Percentiles rank a stretch among this genome's conserved stretches.
Evolutionary conservation across 23 red algal genomes (phyloP).

Genomic region (Gracilaria domingensis): DNA sequence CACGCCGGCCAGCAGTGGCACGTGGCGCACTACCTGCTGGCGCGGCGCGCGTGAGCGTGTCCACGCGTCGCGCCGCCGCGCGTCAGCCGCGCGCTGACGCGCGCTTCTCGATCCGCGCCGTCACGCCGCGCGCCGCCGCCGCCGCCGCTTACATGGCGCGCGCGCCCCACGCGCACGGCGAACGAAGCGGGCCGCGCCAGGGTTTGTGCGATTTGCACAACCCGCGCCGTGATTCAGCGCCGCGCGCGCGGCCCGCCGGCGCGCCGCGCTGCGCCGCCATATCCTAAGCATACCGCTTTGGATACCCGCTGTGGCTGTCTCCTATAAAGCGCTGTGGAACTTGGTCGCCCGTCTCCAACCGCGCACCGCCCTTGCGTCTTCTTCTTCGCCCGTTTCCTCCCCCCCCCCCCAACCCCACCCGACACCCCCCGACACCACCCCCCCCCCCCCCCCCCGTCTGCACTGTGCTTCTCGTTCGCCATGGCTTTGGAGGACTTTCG

Average conservation of each 20-base stretch:
- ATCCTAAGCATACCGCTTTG: too few relatives aligned
- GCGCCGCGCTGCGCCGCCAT: neutral
- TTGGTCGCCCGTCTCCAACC: too few relatives aligned
- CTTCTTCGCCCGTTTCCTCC: too few relatives aligned
- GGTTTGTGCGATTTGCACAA: neutral
- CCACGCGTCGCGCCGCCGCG: too few relatives aligned
- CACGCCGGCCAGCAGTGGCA: conserved; percentile 92
- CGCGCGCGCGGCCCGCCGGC: neutral
- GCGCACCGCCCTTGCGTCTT: too few relatives aligned
- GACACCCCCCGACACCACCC: too few relatives aligned
- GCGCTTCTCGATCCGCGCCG: too few relatives aligned
- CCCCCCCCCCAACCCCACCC: too few relatives aligned
- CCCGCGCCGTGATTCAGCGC: neutral
- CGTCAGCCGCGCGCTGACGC: neutral
- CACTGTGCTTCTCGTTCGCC: neutral
- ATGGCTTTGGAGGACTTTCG: conserved; percentile 79
- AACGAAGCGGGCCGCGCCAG: neutral
- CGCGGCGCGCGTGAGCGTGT: conserved; percentile 18
- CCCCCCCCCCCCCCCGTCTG: neutral
- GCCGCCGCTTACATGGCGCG: conserved; percentile 5
- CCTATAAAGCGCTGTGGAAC: too few relatives aligned
- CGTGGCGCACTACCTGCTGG: conserved; percentile 89
- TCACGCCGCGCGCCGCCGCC: too few relatives aligned
- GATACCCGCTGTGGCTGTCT: too few relatives aligned
- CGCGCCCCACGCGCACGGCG: neutral